Evolutionary conservation across 1,284 basidiomycete genomes (phyloP).

Genomic region (Marasmius sp.): DNA sequence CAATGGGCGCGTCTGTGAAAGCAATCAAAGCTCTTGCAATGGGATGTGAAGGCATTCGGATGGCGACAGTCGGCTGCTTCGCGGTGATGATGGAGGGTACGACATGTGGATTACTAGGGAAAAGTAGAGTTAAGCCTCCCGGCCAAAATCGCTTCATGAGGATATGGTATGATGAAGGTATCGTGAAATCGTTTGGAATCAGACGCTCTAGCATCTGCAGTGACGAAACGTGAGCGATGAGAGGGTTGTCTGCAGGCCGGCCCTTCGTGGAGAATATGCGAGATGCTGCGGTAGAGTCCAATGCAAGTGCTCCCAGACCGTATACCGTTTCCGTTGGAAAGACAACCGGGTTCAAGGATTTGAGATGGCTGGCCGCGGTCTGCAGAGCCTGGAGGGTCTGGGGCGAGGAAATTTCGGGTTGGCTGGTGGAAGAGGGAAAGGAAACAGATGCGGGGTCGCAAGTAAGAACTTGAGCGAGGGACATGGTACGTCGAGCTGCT

Average conservation of each 20-base stretch:
- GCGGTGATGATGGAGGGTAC: slow-evolving; percentile 76
- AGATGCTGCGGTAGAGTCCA: slow-evolving; percentile 63
- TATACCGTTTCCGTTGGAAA: slow-evolving; percentile 99
- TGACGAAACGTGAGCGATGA: slow-evolving; percentile 96
- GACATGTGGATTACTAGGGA: slow-evolving; percentile 65
- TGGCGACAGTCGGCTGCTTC: slow-evolving; percentile 80
- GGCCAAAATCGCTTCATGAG: slow-evolving; percentile 93
- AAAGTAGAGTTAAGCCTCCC: slow-evolving; percentile 89
- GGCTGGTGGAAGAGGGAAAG: slow-evolving; percentile 39
- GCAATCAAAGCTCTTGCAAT: slow-evolving; percentile 91
- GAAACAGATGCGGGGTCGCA: slow-evolving; percentile 59
- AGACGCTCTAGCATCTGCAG: slow-evolving; percentile 76
- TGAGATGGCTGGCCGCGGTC: slow-evolving; percentile 48
- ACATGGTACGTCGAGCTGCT: slow-evolving; percentile 26
- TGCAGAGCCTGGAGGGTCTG: slow-evolving; percentile 47
- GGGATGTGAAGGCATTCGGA: slow-evolving; percentile 94
- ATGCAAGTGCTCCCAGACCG: slow-evolving; percentile 88
- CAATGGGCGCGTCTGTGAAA: slow-evolving; percentile 73
- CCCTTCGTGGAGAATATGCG: slow-evolving; percentile 91
- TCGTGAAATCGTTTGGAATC: slow-evolving; percentile 61
- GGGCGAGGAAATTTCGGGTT: slow-evolving; percentile 42
- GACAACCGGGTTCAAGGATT: slow-evolving; percentile 61
- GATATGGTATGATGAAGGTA: slow-evolving; percentile 65
- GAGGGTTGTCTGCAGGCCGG: slow-evolving; percentile 92
- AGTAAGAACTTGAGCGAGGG: slow-evolving; percentile 36